phyloP scores from a whole-genome alignment of 768 basidiomycete genomes.

The Gautieria morchelliformis region DNA sequence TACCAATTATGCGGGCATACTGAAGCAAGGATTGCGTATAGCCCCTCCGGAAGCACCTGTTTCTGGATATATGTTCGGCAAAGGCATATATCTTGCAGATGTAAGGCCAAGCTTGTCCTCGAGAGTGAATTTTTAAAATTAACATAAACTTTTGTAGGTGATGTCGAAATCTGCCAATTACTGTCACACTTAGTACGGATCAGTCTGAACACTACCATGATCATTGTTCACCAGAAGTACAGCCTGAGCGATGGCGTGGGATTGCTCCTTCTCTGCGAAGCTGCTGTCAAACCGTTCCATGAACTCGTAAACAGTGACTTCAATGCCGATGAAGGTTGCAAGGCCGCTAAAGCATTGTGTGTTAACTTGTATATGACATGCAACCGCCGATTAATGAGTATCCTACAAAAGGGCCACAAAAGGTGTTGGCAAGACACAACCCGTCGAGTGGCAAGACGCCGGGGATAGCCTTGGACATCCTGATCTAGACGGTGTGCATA shows the following conservation, averaged over 20 bases:
- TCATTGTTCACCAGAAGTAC: conserved; percentile 8
- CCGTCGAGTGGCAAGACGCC: conserved; percentile 49
- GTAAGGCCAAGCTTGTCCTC: conserved; percentile 23
- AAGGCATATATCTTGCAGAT: conserved; percentile 58
- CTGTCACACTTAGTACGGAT: conserved; percentile 38
- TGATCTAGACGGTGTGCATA: conserved; percentile 42
- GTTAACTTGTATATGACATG: conserved; percentile 11
- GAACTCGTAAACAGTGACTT: conserved; percentile 39
- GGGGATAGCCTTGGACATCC: conserved; percentile 38
- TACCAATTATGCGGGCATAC: conserved; percentile 57
- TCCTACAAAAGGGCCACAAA: conserved; percentile 35
- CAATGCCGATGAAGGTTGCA: conserved; percentile 40
- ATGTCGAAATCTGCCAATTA: conserved; percentile 60
- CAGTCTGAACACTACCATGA: not conserved
- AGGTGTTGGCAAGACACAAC: conserved; percentile 44
- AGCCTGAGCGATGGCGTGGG: conserved; percentile 44
- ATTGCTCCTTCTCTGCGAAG: conserved; percentile 52
- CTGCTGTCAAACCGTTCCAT: conserved; percentile 45
- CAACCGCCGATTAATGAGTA: not conserved
- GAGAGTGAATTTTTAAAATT: not conserved
- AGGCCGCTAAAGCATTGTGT: conserved; percentile 28
- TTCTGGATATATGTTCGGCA: conserved; percentile 54
- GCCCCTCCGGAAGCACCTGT: conserved; percentile 56
- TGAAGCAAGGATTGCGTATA: conserved; percentile 53
- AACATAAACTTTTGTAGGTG: conserved; percentile 29